Evolutionary conservation across 331 rosid genomes (phyloP).

Genomic region (Rhamnella rubrinervis): DNA sequence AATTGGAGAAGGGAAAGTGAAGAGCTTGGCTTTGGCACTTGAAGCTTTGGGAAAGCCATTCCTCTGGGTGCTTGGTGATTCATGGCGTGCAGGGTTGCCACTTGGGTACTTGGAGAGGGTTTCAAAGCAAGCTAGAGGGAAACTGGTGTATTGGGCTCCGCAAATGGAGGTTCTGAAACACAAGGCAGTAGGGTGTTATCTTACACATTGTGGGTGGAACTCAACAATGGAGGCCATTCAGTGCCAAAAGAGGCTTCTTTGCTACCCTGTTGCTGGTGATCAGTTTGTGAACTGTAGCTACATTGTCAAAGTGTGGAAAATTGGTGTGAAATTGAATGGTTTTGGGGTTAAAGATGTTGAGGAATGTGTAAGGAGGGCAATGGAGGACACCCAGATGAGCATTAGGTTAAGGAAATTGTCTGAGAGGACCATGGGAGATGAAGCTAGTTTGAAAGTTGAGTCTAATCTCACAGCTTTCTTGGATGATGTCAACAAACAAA

Average conservation of each 20-base stretch:
- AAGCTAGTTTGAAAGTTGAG: slow-evolving; percentile 22
- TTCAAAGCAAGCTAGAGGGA: slow-evolving; percentile 29
- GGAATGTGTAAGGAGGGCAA: slow-evolving; percentile 52
- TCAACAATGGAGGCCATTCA: slow-evolving; percentile 84
- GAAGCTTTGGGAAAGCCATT: slow-evolving; percentile 56
- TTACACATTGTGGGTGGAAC: slow-evolving; percentile 95
- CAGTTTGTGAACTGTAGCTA: slow-evolving; percentile 71
- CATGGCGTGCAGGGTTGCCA: slow-evolving; percentile 66
- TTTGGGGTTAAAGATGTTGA: slow-evolving; percentile 58
- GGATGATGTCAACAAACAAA: slow-evolving; percentile 26
- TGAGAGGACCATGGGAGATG: slow-evolving; percentile 43
- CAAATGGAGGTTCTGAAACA: slow-evolving; percentile 61
- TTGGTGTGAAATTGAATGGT: slow-evolving; percentile 57
- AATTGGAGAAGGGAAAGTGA: slow-evolving; percentile 57
- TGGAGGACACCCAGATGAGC: slow-evolving; percentile 57
- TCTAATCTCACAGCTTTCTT: slow-evolving; percentile 39
- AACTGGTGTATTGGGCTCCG: slow-evolving; percentile 82
- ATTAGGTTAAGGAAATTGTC: slow-evolving; percentile 32
- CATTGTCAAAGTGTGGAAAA: slow-evolving; percentile 64
- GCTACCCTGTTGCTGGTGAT: slow-evolving; percentile 85
- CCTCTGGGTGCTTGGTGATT: slow-evolving; percentile 64
- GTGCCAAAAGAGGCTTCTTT: slow-evolving; percentile 53
- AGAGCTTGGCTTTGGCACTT: slow-evolving; percentile 55
- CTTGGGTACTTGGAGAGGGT: slow-evolving; percentile 47
- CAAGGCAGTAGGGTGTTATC: slow-evolving; percentile 59